Evolutionary conservation across 176 grass and related monocot genomes (phyloP).

Genomic region (Lolium rigidum): DNA sequence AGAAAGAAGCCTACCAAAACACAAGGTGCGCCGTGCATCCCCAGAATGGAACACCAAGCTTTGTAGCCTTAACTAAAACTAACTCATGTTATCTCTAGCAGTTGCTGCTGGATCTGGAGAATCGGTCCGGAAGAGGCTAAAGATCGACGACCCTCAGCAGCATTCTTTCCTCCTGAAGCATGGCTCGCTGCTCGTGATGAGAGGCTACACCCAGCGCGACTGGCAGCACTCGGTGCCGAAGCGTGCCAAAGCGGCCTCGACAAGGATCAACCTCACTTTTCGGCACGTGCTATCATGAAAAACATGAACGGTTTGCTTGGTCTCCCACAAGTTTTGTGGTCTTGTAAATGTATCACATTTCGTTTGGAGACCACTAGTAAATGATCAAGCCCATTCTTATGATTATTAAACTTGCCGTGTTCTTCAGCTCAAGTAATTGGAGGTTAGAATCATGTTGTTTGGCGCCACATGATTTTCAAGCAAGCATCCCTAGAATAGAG

Average conservation of each 20-base stretch:
- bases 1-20: constrained; percentile 69
- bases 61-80: background rate
- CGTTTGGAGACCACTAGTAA: background rate
- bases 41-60: background rate
- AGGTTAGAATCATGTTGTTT: no score
- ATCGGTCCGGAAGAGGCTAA: constrained; percentile 46
- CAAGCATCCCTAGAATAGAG: no score
- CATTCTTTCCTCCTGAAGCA: constrained; percentile 72
- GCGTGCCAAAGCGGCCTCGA: constrained; percentile 60
- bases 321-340: background rate
- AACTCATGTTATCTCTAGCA: constrained; percentile 17
- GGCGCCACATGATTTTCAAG: no score
- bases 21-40: constrained; percentile 31
- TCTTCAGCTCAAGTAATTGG: no score
- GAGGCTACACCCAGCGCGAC: constrained; percentile 78
- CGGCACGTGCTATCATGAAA: constrained; percentile 44
- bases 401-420: no score
- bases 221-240: constrained; percentile 88
- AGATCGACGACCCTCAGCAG: constrained; percentile 42
- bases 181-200: constrained; percentile 63
- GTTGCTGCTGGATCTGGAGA: constrained; percentile 38
- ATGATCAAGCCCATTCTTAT: no score
- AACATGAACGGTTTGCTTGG: background rate
- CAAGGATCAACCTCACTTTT: constrained; percentile 90
- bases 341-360: background rate